A percentile compares a stretch with the other conserved stretches of the same genome.
Evolutionary conservation across 2,329 filamentous ascomycete species (phyloP).

Genomic region (Fusarium praegraminearum): DNA sequence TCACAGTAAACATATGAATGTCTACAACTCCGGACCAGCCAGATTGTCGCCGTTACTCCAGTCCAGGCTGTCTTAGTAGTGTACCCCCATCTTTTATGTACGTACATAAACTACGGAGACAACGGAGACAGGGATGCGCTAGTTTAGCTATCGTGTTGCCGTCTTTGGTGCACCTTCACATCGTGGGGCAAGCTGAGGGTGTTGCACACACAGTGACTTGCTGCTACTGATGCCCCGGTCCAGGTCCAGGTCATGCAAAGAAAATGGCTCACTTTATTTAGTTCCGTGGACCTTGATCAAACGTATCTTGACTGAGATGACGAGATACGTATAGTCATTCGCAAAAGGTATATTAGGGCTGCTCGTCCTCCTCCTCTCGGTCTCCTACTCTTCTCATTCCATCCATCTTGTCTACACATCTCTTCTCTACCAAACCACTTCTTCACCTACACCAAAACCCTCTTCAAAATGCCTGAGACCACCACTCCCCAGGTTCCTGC

Average conservation of each 20-base stretch:
- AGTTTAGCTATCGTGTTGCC: slow-evolving; percentile 28
- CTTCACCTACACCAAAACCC: slow-evolving; percentile 21
- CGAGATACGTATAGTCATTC: slow-evolving; percentile 44
- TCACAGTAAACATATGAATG: not conserved
- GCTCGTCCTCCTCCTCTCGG: slow-evolving; percentile 5
- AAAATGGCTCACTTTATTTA: slow-evolving; percentile 49
- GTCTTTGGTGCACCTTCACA: slow-evolving; percentile 40
- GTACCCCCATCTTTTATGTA: slow-evolving; percentile 22
- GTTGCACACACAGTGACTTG: slow-evolving; percentile 20
- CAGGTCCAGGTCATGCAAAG: slow-evolving; percentile 23
- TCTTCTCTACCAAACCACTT: not conserved
- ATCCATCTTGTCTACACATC: slow-evolving; percentile 1
- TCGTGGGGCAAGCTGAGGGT: slow-evolving; percentile 47
- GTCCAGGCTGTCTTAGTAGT: not conserved
- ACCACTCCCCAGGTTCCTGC: slow-evolving; percentile 38
- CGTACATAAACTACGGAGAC: slow-evolving; percentile 8
- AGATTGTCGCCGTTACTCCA: not conserved
- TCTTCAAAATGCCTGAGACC: slow-evolving; percentile 41
- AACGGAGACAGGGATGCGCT: slow-evolving; percentile 27
- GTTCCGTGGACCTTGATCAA: slow-evolving; percentile 39
- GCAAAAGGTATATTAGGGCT: slow-evolving; percentile 46
- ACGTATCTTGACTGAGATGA: slow-evolving; percentile 31
- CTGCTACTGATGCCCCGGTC: not conserved
- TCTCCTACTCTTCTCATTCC: not conserved
- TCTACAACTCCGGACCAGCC: slow-evolving; percentile 1